Conservation (phyloP, 148 eudicot species). For the Silene uniflora region DNA sequence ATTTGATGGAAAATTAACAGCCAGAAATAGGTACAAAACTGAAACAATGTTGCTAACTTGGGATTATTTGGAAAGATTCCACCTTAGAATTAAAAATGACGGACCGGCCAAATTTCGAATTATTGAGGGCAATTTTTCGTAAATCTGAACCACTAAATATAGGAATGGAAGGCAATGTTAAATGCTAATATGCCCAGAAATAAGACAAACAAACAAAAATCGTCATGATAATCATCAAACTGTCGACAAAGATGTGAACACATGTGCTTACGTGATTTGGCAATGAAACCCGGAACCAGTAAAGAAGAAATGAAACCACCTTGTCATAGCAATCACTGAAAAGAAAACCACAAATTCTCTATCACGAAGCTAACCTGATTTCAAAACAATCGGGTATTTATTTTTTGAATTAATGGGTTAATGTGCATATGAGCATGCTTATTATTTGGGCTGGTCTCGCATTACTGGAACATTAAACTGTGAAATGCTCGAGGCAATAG, state of each 20-base stretch:
- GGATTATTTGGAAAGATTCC: no score
- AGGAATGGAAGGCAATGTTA: not conserved
- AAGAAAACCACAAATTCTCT: slow-evolving; percentile 8
- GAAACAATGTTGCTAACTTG: no score
- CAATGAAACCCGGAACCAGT: slow-evolving; percentile 83
- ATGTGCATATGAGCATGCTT: not conserved
- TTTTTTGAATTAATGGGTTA: not conserved
- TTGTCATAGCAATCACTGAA: slow-evolving; percentile 83
- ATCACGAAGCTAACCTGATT: no score
- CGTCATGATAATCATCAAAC: not conserved
- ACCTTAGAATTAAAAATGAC: no score
- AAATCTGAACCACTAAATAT: not conserved
- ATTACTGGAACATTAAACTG: not conserved
- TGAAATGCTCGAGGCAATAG: not conserved
- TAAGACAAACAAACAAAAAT: not conserved
- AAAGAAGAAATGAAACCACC: slow-evolving; percentile 72
- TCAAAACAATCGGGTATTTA: no score
- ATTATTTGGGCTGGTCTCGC: not conserved
- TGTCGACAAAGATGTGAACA: not conserved
- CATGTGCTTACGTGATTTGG: slow-evolving; percentile 57
- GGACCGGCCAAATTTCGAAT: no score
- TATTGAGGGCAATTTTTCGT: no score
- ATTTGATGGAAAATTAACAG: no score
- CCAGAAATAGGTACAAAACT: no score
- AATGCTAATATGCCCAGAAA: not conserved